Conservation (phyloP, 1,284 basidiomycete species). For the Bondarzewia mesenterica region DNA sequence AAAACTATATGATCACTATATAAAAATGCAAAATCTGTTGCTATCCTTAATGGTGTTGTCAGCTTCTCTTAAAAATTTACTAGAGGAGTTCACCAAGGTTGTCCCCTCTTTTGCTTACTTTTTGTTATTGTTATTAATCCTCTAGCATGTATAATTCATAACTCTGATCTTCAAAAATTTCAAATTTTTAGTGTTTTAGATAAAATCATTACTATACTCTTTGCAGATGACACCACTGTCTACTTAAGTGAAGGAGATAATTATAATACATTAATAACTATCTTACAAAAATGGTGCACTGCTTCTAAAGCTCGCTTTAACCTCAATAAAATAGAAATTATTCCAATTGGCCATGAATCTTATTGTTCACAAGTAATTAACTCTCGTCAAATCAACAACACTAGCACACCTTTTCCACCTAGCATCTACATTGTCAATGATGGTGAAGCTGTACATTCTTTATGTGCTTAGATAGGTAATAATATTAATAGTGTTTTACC, state of each 20-base stretch:
- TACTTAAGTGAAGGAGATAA: slow-evolving; percentile 17
- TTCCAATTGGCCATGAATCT: slow-evolving; percentile 20
- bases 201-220: slow-evolving; percentile 19
- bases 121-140: slow-evolving; percentile 22
- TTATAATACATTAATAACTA: slow-evolving; percentile 11
- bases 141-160: slow-evolving; percentile 13
- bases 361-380: neutral
- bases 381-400: neutral
- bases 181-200: slow-evolving; percentile 9
- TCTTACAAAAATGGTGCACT: slow-evolving; percentile 21
- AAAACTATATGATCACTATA: slow-evolving; percentile 17
- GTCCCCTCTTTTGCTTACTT: slow-evolving; percentile 23
- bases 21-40: slow-evolving; percentile 12
- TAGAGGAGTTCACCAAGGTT: slow-evolving; percentile 24
- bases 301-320: slow-evolving; percentile 28
- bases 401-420: neutral
- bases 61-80: slow-evolving; percentile 14
- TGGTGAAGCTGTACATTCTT: neutral
- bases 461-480: neutral
- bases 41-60: slow-evolving; percentile 20
- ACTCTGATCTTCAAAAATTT: slow-evolving; percentile 13
- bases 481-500: neutral
- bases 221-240: slow-evolving; percentile 24
- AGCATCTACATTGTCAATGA: neutral
- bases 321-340: slow-evolving; percentile 24